Evolutionary conservation across 1,139 yeast genomes (phyloP).

Genomic region (Kodamaea suecica): DNA sequence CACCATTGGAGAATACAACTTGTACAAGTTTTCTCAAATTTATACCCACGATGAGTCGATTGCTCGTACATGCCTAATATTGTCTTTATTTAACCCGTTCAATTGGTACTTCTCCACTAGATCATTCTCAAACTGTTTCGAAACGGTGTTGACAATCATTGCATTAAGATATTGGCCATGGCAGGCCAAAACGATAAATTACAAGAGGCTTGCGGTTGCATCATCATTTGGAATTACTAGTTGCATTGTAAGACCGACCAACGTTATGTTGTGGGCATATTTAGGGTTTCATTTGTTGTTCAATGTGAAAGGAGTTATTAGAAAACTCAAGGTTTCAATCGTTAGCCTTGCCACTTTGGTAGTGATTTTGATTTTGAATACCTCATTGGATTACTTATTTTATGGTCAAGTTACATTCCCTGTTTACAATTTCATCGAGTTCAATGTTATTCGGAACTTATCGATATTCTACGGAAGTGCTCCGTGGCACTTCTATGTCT

Average conservation of each 20-base stretch:
- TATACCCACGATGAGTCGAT: conserved; percentile 34
- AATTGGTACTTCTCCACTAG: conserved; percentile 81
- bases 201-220: conserved; percentile 19
- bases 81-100: conserved; percentile 71
- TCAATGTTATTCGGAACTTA: conserved; percentile 69
- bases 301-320: conserved; percentile 9
- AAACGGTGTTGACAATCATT: conserved; percentile 66
- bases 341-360: conserved; percentile 16
- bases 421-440: conserved; percentile 62
- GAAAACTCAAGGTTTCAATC: conserved; percentile 12
- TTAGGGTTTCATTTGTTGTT: conserved; percentile 45
- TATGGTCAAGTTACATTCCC: conserved; percentile 65
- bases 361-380: conserved; percentile 31
- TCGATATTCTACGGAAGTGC: conserved; percentile 84
- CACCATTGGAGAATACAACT: conserved; percentile 64
- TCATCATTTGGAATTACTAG: conserved; percentile 48
- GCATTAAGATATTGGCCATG: conserved; percentile 78
- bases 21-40: conserved; percentile 47
- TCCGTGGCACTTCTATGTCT: conserved; percentile 80
- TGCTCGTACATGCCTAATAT: conserved; percentile 44
- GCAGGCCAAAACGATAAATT: conserved; percentile 21
- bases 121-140: conserved; percentile 83
- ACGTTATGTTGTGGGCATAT: conserved; percentile 67
- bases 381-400: conserved; percentile 51
- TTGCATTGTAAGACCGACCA: conserved; percentile 80